Evolutionary conservation across 2,329 filamentous ascomycete genomes (phyloP).

Genomic region (Epichloe uncinata): DNA sequence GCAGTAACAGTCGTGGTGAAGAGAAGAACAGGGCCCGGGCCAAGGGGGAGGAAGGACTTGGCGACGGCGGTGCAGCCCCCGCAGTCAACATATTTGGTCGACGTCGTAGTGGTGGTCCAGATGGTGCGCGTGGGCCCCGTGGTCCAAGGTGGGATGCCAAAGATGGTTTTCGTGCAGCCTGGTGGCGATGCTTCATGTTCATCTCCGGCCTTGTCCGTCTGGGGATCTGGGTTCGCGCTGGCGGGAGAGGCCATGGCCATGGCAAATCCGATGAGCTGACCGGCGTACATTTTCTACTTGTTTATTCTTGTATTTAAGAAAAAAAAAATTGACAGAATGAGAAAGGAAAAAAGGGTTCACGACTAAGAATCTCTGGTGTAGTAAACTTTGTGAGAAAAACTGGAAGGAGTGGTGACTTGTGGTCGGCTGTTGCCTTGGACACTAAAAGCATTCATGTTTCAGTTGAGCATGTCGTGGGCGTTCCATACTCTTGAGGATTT

Average conservation of each 20-base stretch:
- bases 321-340: too few relatives aligned
- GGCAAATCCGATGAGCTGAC: not conserved
- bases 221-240: conserved; percentile 4
- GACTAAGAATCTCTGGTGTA: too few relatives aligned
- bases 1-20: conserved; percentile 13
- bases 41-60: conserved; percentile 3
- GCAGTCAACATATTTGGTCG: conserved; percentile 13
- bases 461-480: too few relatives aligned
- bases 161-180: conserved; percentile 8
- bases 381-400: too few relatives aligned
- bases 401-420: too few relatives aligned
- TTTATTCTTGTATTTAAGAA: too few relatives aligned
- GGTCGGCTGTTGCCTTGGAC: too few relatives aligned
- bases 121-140: conserved; percentile 12
- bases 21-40: conserved; percentile 10
- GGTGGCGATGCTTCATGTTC: too few relatives aligned
- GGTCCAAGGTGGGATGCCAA: conserved; percentile 5
- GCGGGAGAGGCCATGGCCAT: conserved; percentile 1
- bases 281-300: not conserved
- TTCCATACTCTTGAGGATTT: too few relatives aligned
- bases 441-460: too few relatives aligned
- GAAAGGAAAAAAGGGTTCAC: too few relatives aligned
- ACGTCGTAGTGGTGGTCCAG: conserved; percentile 15
- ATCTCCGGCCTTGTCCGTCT: not conserved
- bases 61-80: conserved; percentile 11